phyloP scores from a whole-genome alignment of 1,284 basidiomycete species.

The Hypsizygus ulmarius region DNA sequence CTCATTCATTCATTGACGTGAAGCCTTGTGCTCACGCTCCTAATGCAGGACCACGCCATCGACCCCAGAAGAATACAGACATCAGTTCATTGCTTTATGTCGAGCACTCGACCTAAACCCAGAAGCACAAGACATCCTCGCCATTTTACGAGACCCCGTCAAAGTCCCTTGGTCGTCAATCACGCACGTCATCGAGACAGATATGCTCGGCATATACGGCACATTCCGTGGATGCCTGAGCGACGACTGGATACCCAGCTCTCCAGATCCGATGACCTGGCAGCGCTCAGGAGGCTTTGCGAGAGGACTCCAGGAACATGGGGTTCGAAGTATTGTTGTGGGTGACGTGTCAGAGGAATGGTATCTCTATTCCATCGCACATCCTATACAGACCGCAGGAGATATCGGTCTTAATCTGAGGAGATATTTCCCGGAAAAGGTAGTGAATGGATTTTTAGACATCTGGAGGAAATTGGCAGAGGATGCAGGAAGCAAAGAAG shows the following conservation, averaged over 20 bases:
- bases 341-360: slow-evolving; percentile 76
- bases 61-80: slow-evolving; percentile 52
- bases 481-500: slow-evolving; percentile 39
- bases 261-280: slow-evolving; percentile 61
- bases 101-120: slow-evolving; percentile 54
- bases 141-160: slow-evolving; percentile 46
- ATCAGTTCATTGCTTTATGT: slow-evolving; percentile 64
- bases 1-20: background rate
- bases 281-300: slow-evolving; percentile 65
- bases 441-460: slow-evolving; percentile 45
- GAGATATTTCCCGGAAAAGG: slow-evolving; percentile 55
- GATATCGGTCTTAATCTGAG: slow-evolving; percentile 59
- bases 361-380: slow-evolving; percentile 71
- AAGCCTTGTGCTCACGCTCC: background rate
- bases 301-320: slow-evolving; percentile 49
- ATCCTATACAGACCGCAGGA: slow-evolving; percentile 44
- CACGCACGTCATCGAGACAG: slow-evolving; percentile 55
- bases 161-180: slow-evolving; percentile 49
- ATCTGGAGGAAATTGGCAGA: slow-evolving; percentile 41
- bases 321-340: slow-evolving; percentile 57
- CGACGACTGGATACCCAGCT: slow-evolving; percentile 49
- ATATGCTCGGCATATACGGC: slow-evolving; percentile 49
- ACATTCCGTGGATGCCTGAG: slow-evolving; percentile 71
- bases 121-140: slow-evolving; percentile 42
- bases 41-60: slow-evolving; percentile 46